Base-by-base conservation (phyloP, 192 early-diverging fungal genomes). In the Coemansia sp. region DNA sequence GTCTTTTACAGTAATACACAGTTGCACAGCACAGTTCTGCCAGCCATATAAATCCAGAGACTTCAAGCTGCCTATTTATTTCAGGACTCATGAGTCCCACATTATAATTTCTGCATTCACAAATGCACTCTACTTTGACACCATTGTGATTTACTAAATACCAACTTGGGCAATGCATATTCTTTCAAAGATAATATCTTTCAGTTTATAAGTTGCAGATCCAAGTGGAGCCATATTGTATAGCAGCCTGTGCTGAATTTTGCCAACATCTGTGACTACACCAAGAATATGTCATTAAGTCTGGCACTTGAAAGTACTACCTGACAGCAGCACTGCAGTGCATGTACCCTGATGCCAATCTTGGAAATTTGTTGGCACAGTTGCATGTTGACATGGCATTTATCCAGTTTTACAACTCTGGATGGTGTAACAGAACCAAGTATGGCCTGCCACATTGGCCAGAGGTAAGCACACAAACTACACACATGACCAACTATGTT, bases 361-460 rank as follows among this genome's bases (percentile, higher is more conserved):
- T 92, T 7, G 86, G 86, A 0, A 71, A 69, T 2, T 66, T 85
- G 10, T 57, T 90, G 29, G 66, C 86, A 12, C 62, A 82, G 10
- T 80, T 88, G 7, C 85, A 86, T 45, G 67, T 87, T 2, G 87
- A 89, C 56, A 82, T 89, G 86, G 74, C 90, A 2, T 89, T 85
- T 65, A 85, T 92, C 6, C 90, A 92, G 74, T 92, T 90, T 38
- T 92, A 92, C 80, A 92, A 92, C 77, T 87, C 87, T 63, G 84
- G 84, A 8, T 89, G 87, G 73, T 83, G 84, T 37, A 77, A 84
- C 32, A 76, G 82, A 27, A 73, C 76, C 19, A 79, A 79, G 32
- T 79, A 67, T 24, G 76, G 76, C 1, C 54, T 87, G 53, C 75
- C 67, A 10, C 65, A 39, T 25, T 74, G 67, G 70, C 69, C 81